These are phyloP conservation scores for Aspergillus quadricinctus DNA, from an alignment of 2,329 filamentous ascomycete genomes.

Conservation along the genomic window DNA sequence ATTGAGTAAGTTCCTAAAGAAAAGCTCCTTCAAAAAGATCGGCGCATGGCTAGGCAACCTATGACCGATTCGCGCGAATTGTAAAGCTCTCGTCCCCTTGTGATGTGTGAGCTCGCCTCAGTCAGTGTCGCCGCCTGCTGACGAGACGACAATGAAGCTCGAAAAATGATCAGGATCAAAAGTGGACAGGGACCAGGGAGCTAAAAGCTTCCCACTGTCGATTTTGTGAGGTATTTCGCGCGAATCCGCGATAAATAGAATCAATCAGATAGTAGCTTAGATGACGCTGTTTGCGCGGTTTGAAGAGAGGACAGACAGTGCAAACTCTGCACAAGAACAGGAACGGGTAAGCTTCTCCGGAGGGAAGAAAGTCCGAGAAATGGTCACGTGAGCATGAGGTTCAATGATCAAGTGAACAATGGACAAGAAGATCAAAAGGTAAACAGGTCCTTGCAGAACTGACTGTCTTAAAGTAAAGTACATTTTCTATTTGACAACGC, in stretches of 20 bases:
- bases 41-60: not conserved
- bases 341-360: not conserved
- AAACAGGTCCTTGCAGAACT: not conserved
- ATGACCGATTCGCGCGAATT: not conserved
- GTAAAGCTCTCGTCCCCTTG: not conserved
- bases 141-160: not conserved
- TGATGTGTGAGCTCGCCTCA: not conserved
- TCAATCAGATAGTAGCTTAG: slow-evolving; percentile 23
- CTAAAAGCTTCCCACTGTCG: slow-evolving; percentile 6
- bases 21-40: not conserved
- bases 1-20: not conserved
- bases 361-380: not conserved
- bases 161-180: not conserved
- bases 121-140: not conserved
- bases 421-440: no score
- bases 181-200: not conserved
- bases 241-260: slow-evolving; percentile 15
- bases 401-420: no score
- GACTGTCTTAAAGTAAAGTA: not conserved
- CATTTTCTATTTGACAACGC: not conserved
- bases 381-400: not conserved
- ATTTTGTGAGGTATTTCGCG: slow-evolving; percentile 3
- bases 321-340: slow-evolving; percentile 33
- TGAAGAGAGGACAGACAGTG: slow-evolving; percentile 39
- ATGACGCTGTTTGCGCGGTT: slow-evolving; percentile 37